A percentile compares a stretch with the other conserved stretches of the same genome.
Evolutionary conservation across 192 early-diverging fungal species (phyloP).

Genomic region (Rhizoclosmatium sp.): DNA sequence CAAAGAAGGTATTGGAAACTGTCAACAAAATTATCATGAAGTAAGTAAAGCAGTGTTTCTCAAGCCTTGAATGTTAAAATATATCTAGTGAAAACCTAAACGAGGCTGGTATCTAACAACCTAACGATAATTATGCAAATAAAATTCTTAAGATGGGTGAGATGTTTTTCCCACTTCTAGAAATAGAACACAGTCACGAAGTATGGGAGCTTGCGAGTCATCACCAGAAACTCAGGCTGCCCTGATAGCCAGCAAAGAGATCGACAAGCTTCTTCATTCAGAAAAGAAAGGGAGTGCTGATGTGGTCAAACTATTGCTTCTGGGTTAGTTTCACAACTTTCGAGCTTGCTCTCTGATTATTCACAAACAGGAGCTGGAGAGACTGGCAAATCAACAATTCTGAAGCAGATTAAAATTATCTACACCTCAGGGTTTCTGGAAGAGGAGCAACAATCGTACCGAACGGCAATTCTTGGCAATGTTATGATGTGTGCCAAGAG

Average conservation of each 20-base stretch:
- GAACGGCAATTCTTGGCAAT: constrained; percentile 44
- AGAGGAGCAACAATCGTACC: constrained; percentile 44
- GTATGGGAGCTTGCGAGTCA: constrained; percentile 84
- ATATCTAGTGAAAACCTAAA: not conserved
- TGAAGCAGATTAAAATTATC: constrained; percentile 57
- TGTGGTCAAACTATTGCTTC: constrained; percentile 94
- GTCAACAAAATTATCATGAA: constrained; percentile 40
- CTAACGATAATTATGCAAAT: too few species aligned
- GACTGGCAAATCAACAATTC: constrained; percentile 57
- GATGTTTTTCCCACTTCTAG: too few species aligned
- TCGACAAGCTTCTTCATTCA: constrained; percentile 83
- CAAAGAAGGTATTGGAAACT: constrained; percentile 52
- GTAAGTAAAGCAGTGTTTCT: constrained; percentile 15
- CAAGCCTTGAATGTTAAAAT: not conserved
- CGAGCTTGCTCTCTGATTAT: not conserved
- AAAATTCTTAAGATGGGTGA: too few species aligned
- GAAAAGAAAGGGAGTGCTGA: constrained; percentile 82
- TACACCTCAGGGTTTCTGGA: constrained; percentile 44
- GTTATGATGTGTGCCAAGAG: constrained; percentile 40
- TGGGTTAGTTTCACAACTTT: constrained; percentile 51
- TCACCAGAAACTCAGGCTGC: constrained; percentile 85
- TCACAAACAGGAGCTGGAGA: constrained; percentile 47
- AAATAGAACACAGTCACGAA: too few species aligned
- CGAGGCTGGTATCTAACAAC: too few species aligned
- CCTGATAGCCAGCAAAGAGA: constrained; percentile 85